Percentiles rank a stretch among this genome's conserved stretches.
These are phyloP conservation scores for Populus nigra DNA, from an alignment of 345 rosid species.

Conservation along the genomic window DNA sequence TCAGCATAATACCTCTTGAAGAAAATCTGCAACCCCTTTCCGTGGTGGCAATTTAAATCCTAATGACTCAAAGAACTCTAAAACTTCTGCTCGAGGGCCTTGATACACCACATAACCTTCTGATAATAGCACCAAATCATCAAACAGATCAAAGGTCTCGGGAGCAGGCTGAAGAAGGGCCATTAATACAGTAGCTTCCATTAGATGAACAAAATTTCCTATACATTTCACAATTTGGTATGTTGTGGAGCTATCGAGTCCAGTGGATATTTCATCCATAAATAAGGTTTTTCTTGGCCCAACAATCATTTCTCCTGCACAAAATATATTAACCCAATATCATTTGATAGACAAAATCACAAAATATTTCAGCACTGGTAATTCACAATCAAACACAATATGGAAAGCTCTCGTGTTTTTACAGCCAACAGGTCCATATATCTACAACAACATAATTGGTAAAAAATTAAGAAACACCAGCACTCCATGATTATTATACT, in stretches of 20 bases:
- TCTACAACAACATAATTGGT: background rate
- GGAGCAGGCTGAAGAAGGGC: conserved; percentile 98
- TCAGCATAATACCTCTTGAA: conserved; percentile 70
- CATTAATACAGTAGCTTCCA: conserved; percentile 90
- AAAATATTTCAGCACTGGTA: background rate
- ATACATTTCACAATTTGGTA: conserved; percentile 81
- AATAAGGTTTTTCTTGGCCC: conserved; percentile 93
- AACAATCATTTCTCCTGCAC: conserved; percentile 91
- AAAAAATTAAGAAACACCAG: background rate
- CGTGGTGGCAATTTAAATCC: conserved; percentile 80
- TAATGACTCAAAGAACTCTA: conserved; percentile 78
- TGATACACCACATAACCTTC: conserved; percentile 84
- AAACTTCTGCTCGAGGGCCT: conserved; percentile 72
- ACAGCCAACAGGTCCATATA: background rate
- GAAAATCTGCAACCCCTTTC: conserved; percentile 92
- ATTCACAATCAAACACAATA: background rate
- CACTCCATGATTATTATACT: background rate
- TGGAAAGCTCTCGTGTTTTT: background rate
- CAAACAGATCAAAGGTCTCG: conserved; percentile 90
- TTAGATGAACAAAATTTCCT: conserved; percentile 75
- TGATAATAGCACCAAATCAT: conserved; percentile 73
- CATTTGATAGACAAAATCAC: background rate
- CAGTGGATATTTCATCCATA: conserved; percentile 98
- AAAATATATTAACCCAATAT: background rate
- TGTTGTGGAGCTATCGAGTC: conserved; percentile 94